Evolutionary conservation across 148 eudicot genomes (phyloP).

Genomic region (Fagopyrum esculentum): DNA sequence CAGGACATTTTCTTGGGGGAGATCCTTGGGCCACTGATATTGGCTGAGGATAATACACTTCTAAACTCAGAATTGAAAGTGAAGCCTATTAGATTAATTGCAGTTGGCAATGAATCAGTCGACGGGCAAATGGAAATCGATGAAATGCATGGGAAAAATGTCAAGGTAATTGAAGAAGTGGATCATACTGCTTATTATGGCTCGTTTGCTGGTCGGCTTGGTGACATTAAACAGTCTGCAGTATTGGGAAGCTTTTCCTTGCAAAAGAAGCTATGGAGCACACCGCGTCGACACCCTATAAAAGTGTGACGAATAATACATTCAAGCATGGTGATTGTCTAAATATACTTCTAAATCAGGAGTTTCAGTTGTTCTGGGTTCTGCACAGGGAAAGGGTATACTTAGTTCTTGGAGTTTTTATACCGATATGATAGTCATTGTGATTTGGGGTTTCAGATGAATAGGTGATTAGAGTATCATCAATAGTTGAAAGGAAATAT

Average conservation of each 20-base stretch:
- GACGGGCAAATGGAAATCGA: conserved; percentile 56
- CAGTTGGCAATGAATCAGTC: conserved; percentile 40
- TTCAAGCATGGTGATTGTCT: background rate
- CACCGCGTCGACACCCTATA: background rate
- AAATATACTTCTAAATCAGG: background rate
- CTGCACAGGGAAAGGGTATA: conserved; percentile 10
- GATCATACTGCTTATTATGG: conserved; percentile 44
- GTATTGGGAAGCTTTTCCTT: conserved; percentile 50
- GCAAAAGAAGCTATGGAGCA: conserved; percentile 43
- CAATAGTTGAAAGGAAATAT: background rate
- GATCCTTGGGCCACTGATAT: conserved; percentile 64
- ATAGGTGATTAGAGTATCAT: conserved; percentile 7
- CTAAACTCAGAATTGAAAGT: conserved; percentile 25
- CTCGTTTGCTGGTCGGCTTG: conserved; percentile 45
- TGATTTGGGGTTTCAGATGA: background rate
- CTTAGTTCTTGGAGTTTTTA: background rate
- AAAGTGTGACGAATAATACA: background rate
- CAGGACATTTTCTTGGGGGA: conserved; percentile 84
- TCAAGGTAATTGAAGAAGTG: conserved; percentile 41
- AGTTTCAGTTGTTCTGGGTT: conserved; percentile 5
- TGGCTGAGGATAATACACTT: conserved; percentile 30
- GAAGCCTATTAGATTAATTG: conserved; percentile 38
- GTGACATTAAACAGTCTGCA: conserved; percentile 63
- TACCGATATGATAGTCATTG: background rate
- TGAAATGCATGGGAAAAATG: conserved; percentile 30